Conservation (phyloP, 345 rosid genomes). For the Rhizophora mangle region DNA sequence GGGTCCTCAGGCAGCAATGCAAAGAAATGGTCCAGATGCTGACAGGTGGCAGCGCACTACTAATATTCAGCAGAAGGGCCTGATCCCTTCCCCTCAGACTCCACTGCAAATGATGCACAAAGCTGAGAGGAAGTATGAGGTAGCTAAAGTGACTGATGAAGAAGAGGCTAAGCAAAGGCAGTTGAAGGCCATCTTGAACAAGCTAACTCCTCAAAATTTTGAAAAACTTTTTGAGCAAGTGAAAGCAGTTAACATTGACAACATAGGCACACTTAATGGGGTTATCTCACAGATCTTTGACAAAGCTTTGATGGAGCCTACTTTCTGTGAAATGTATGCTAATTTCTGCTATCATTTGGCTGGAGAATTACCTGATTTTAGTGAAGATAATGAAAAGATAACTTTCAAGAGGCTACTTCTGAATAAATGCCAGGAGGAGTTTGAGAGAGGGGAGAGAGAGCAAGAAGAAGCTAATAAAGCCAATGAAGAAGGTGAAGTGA, state of each 20-base stretch:
- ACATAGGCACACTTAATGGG: slow-evolving; percentile 60
- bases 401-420: slow-evolving; percentile 84
- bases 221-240: slow-evolving; percentile 93
- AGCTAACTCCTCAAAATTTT: slow-evolving; percentile 94
- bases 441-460: slow-evolving; percentile 90
- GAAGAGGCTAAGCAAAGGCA: slow-evolving; percentile 83
- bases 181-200: slow-evolving; percentile 85
- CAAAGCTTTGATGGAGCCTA: slow-evolving; percentile 97
- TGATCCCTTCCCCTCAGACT: slow-evolving; percentile 82
- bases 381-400: slow-evolving; percentile 64
- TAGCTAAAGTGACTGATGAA: slow-evolving; percentile 73
- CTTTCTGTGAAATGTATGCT: slow-evolving; percentile 98
- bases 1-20: slow-evolving; percentile 63
- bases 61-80: slow-evolving; percentile 63
- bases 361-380: slow-evolving; percentile 67
- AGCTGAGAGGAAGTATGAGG: slow-evolving; percentile 90
- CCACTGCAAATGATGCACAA: slow-evolving; percentile 83
- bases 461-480: slow-evolving; percentile 89
- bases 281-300: slow-evolving; percentile 93
- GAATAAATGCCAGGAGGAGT: slow-evolving; percentile 95
- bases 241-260: slow-evolving; percentile 78
- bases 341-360: slow-evolving; percentile 71
- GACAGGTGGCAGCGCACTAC: slow-evolving; percentile 86
- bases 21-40: slow-evolving; percentile 55
- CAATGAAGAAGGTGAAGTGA: slow-evolving; percentile 72